These are phyloP conservation scores for Phytophthora citrophthora DNA, from an alignment of 352 stramenopile genomes.

Conservation along the genomic window DNA sequence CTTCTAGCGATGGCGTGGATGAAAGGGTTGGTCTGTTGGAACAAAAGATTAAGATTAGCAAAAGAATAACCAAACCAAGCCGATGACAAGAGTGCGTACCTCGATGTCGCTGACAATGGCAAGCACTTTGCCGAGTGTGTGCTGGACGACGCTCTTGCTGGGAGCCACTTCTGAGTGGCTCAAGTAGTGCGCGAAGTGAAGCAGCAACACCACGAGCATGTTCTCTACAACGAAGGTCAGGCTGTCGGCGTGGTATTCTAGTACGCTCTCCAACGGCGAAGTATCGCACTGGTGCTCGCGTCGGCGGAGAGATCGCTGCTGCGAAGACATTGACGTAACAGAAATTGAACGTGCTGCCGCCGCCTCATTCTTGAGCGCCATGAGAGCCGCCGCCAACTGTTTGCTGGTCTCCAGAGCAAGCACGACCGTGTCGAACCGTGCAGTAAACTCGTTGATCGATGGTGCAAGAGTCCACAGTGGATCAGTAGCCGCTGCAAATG, in stretches of 20 bases:
- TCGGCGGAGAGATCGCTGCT: conserved; percentile 30
- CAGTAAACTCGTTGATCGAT: conserved; percentile 65
- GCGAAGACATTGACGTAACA: conserved; percentile 27
- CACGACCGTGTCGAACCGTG: conserved; percentile 58
- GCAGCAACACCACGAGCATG: conserved; percentile 70
- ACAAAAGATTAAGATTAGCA: conserved; percentile 7
- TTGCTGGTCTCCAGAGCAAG: conserved; percentile 59
- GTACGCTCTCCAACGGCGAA: conserved; percentile 51
- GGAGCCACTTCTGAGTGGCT: conserved; percentile 37
- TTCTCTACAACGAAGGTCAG: conserved; percentile 82
- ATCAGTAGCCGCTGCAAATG: conserved; percentile 63
- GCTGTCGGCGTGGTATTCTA: conserved; percentile 83
- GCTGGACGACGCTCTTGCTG: conserved; percentile 39
- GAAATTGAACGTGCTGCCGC: conserved; percentile 18
- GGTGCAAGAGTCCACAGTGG: conserved; percentile 67
- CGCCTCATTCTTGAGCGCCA: conserved; percentile 25
- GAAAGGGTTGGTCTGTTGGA: conserved; percentile 64
- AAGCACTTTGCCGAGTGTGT: conserved; percentile 75
- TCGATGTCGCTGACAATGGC: conserved; percentile 67
- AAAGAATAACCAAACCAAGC: not conserved
- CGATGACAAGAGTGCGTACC: conserved; percentile 39
- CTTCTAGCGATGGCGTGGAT: conserved; percentile 72
- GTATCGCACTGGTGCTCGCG: conserved; percentile 51
- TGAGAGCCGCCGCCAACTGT: conserved; percentile 42
- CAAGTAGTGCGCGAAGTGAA: conserved; percentile 77